These are phyloP conservation scores for Salix purpurea DNA, from an alignment of 345 rosid species.

Conservation along the genomic window DNA sequence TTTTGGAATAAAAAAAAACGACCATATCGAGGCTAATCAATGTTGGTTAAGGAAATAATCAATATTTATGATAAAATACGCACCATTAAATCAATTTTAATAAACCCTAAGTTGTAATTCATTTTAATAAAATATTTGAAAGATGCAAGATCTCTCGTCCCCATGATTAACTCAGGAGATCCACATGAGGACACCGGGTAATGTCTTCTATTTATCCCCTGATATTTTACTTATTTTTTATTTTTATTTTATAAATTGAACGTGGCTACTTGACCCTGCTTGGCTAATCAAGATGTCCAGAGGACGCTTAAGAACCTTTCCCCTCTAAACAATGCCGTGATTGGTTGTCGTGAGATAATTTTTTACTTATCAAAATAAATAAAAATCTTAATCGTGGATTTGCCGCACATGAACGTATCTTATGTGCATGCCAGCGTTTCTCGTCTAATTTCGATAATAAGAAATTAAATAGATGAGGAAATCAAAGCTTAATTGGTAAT, in stretches of 20 bases:
- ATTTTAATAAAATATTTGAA: neutral
- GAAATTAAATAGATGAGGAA: neutral
- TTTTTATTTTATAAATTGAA: neutral
- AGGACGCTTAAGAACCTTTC: neutral
- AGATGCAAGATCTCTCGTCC: conserved; percentile 6
- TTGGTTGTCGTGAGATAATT: neutral
- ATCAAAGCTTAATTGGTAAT: neutral
- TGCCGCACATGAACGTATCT: neutral
- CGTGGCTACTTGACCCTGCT: neutral
- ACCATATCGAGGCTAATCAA: no score
- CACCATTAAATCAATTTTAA: no score
- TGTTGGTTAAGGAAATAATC: neutral
- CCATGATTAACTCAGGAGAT: conserved; percentile 11
- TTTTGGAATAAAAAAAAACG: neutral
- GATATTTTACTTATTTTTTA: neutral
- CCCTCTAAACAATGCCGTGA: neutral
- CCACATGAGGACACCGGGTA: conserved; percentile 2
- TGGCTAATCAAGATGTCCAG: neutral
- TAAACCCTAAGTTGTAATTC: neutral
- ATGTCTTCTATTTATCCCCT: neutral
- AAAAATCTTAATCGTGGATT: neutral
- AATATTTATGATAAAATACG: no score
- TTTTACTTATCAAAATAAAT: neutral
- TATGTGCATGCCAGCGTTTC: neutral
- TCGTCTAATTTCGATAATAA: neutral